These are phyloP conservation scores for Pseudogymnoascus verrucosus DNA, from an alignment of 2,329 filamentous ascomycete species.

Conservation along the genomic window DNA sequence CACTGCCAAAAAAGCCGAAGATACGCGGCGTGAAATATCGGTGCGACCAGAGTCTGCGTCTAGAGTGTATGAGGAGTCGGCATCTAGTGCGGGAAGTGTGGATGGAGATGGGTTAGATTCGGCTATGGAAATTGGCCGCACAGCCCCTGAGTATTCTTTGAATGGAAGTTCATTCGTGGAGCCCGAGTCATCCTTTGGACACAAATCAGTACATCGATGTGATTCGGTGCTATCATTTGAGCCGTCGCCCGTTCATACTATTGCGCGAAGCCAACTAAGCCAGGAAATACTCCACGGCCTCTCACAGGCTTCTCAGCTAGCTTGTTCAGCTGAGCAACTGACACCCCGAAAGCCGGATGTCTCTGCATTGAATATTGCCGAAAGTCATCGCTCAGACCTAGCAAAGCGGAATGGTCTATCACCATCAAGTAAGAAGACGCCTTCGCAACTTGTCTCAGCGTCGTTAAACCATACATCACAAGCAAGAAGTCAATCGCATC, in stretches of 20 bases:
- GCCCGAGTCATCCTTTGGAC: neutral
- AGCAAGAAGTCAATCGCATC: neutral
- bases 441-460: neutral
- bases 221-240: neutral
- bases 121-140: neutral
- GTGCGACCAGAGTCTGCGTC: neutral
- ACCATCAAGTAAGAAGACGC: neutral
- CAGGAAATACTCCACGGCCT: neutral
- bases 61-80: neutral
- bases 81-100: neutral
- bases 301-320: neutral
- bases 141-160: neutral
- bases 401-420: neutral
- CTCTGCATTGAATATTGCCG: neutral
- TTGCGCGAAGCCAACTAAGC: neutral
- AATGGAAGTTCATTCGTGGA: neutral
- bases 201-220: neutral
- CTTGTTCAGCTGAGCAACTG: neutral
- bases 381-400: neutral
- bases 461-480: neutral
- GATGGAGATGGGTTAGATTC: neutral
- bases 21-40: neutral
- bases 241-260: neutral
- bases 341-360: neutral
- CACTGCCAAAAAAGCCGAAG: neutral